phyloP scores from a whole-genome alignment of 1,284 basidiomycete genomes.

The Fereydounia khargensis region DNA sequence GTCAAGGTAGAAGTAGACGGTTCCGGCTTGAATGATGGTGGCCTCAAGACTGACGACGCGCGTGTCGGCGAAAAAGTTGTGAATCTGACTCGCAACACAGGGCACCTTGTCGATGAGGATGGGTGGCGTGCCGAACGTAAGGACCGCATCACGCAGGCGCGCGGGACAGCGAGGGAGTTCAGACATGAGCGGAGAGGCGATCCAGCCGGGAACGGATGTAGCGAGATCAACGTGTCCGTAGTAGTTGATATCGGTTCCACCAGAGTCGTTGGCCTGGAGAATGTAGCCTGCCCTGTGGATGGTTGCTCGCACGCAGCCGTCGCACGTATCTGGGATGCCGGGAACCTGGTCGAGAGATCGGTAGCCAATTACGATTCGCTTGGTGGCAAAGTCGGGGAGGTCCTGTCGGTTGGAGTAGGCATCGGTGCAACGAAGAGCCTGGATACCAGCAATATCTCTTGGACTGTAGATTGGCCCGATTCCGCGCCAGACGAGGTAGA shows the following conservation, averaged over 20 bases:
- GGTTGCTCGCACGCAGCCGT: constrained; percentile 32
- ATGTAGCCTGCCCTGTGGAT: constrained; percentile 33
- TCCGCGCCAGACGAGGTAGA: constrained; percentile 39
- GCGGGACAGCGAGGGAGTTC: constrained; percentile 24
- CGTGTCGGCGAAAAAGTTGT: constrained; percentile 26
- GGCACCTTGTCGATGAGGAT: constrained; percentile 29
- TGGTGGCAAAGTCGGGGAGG: constrained; percentile 20
- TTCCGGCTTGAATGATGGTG: constrained; percentile 25
- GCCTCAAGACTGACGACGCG: constrained; percentile 23
- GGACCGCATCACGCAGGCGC: constrained; percentile 29
- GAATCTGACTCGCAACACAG: constrained; percentile 27
- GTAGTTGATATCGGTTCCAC: constrained; percentile 35
- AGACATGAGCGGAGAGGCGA: constrained; percentile 19
- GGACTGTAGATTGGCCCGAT: constrained; percentile 41
- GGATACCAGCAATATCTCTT: constrained; percentile 32
- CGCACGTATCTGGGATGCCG: constrained; percentile 16
- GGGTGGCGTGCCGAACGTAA: constrained; percentile 37
- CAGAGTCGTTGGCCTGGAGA: constrained; percentile 17
- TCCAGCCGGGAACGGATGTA: constrained; percentile 28
- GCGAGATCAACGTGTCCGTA: constrained; percentile 30
- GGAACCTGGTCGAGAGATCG: constrained; percentile 19
- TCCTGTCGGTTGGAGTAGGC: constrained; percentile 15
- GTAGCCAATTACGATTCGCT: constrained; percentile 26
- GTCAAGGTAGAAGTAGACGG: constrained; percentile 36
- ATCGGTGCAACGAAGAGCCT: constrained; percentile 27